phyloP scores from a whole-genome alignment of 768 basidiomycete species.

The Cystofilobasidium ferigula region DNA sequence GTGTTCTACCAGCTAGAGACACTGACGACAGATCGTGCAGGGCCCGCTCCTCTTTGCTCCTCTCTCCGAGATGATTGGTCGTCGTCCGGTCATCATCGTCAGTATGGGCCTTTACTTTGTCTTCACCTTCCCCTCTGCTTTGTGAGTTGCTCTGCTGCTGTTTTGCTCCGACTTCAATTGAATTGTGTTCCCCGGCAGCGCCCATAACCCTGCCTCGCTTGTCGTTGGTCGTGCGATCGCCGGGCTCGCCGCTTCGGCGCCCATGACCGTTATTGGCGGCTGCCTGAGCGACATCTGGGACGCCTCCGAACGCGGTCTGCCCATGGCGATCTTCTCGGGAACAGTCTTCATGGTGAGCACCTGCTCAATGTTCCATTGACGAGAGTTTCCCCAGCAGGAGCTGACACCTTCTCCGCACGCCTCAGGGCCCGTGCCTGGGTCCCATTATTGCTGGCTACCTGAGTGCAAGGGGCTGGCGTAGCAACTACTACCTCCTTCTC shows the following conservation, averaged over 20 bases:
- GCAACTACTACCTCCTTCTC: constrained; percentile 12
- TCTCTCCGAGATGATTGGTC: constrained; percentile 33
- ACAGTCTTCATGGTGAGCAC: constrained; percentile 30
- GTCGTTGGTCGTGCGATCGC: constrained; percentile 35
- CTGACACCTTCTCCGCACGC: too few species aligned
- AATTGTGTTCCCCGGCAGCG: too few species aligned
- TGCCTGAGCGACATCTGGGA: constrained; percentile 31
- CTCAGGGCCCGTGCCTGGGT: neutral
- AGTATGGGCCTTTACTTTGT: constrained; percentile 33
- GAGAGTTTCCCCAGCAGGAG: too few species aligned
- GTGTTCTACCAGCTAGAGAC: too few species aligned
- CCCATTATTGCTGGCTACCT: constrained; percentile 7
- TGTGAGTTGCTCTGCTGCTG: too few species aligned
- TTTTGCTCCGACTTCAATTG: too few species aligned
- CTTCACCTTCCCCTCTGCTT: constrained; percentile 37
- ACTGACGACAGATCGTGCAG: too few species aligned
- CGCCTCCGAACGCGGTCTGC: constrained; percentile 33
- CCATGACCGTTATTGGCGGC: constrained; percentile 28
- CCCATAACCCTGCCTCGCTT: constrained; percentile 32
- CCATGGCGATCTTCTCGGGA: constrained; percentile 34
- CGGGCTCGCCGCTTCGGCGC: constrained; percentile 33
- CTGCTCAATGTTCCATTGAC: too few species aligned
- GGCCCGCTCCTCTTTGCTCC: constrained; percentile 37
- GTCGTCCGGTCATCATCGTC: constrained; percentile 32
- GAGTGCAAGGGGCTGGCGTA: constrained; percentile 2